Conservation (phyloP, 2,329 filamentous ascomycete species). For the Talaromyces sp. region DNA sequence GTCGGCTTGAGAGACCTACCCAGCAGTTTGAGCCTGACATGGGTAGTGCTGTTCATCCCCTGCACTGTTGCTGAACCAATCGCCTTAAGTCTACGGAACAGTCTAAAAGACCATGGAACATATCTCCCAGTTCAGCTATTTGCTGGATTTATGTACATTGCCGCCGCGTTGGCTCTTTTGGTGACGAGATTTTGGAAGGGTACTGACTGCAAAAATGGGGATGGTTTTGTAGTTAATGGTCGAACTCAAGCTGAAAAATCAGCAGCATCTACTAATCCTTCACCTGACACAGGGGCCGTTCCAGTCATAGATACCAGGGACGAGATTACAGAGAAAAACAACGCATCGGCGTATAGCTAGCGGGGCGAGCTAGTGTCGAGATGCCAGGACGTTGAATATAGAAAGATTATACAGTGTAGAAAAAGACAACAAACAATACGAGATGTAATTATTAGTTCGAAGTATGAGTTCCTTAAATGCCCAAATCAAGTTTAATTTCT, state of each 20-base stretch:
- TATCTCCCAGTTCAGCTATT: neutral
- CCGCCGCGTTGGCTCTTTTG: neutral
- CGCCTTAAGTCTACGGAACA: neutral
- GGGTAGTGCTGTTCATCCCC: neutral
- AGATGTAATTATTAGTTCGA: too few species aligned
- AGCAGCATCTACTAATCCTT: neutral
- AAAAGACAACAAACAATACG: too few species aligned
- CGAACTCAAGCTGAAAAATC: neutral
- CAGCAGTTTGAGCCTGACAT: conserved; percentile 1
- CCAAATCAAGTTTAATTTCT: too few species aligned
- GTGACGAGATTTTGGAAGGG: neutral
- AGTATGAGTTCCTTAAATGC: too few species aligned
- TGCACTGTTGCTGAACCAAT: neutral
- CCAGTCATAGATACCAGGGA: too few species aligned
- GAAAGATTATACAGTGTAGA: too few species aligned
- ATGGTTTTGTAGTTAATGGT: neutral
- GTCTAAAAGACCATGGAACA: neutral
- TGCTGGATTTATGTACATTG: neutral
- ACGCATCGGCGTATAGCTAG: neutral
- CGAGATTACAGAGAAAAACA: neutral
- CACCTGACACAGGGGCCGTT: neutral
- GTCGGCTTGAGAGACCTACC: neutral
- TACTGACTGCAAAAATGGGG: neutral
- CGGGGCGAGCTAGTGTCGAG: too few species aligned
- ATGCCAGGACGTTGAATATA: too few species aligned